These are phyloP conservation scores for Yarrowia sp. DNA, from an alignment of 805 yeast genomes.

Conservation along the genomic window DNA sequence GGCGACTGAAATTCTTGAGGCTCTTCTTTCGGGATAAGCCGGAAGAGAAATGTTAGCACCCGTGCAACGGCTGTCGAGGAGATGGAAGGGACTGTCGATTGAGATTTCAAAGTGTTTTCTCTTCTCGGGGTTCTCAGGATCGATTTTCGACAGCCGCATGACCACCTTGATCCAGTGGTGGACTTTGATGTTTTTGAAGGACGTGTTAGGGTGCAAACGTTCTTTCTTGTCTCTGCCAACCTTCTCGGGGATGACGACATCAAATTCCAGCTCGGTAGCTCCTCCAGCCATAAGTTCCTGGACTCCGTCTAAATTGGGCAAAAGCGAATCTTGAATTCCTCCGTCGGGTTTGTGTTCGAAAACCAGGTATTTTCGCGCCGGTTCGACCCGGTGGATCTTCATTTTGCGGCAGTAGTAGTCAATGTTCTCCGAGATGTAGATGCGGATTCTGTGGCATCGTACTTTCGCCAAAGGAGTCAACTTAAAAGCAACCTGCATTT, in stretches of 20 bases:
- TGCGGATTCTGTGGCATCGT: slow-evolving; percentile 77
- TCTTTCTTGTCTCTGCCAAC: slow-evolving; percentile 35
- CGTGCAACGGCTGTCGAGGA: slow-evolving; percentile 66
- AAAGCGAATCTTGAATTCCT: neutral
- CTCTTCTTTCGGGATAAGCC: slow-evolving; percentile 35
- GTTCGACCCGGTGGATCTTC: slow-evolving; percentile 90
- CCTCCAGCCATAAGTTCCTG: slow-evolving; percentile 28
- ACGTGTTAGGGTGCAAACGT: slow-evolving; percentile 75
- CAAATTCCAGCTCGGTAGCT: slow-evolving; percentile 61
- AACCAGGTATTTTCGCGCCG: slow-evolving; percentile 73
- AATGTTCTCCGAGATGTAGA: slow-evolving; percentile 81
- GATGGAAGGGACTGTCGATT: slow-evolving; percentile 90
- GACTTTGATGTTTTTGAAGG: slow-evolving; percentile 72
- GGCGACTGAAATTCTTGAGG: neutral
- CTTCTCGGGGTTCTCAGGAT: slow-evolving; percentile 46
- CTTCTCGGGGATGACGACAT: slow-evolving; percentile 74
- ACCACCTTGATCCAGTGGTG: slow-evolving; percentile 96
- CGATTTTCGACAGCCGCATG: slow-evolving; percentile 65
- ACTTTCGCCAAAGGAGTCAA: slow-evolving; percentile 86
- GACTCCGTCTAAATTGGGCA: slow-evolving; percentile 10
- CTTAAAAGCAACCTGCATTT: slow-evolving; percentile 78
- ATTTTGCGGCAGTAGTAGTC: slow-evolving; percentile 86
- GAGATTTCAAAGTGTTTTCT: slow-evolving; percentile 91
- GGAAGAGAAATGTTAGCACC: slow-evolving; percentile 41
- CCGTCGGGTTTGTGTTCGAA: slow-evolving; percentile 57